Evolutionary conservation across 2,329 filamentous ascomycete species (phyloP).

Genomic region (Paecilomyces formosus): DNA sequence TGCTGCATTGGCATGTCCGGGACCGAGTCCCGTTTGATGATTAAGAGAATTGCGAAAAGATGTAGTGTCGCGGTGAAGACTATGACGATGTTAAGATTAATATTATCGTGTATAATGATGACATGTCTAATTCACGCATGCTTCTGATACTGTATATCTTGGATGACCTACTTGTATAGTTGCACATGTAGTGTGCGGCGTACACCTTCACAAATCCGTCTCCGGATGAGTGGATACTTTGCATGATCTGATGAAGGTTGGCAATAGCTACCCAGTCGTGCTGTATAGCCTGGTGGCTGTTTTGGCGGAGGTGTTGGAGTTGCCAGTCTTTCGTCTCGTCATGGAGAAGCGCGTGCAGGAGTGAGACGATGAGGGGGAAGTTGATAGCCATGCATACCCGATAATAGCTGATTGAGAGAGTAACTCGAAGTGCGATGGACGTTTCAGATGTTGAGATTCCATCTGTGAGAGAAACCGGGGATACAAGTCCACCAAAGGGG

Average conservation of each 20-base stretch:
- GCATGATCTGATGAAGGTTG: not conserved
- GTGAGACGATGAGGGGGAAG: not conserved
- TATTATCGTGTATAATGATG: not conserved
- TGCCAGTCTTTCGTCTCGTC: not conserved
- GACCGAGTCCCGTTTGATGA: not conserved
- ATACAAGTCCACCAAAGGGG: not conserved
- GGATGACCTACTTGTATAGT: not conserved
- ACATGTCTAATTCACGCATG: too few species aligned
- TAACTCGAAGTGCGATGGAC: not conserved
- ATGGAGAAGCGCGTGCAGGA: not conserved
- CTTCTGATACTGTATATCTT: not conserved
- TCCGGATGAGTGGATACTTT: not conserved
- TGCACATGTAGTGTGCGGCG: not conserved
- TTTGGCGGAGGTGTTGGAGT: not conserved
- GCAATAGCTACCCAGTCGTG: not conserved
- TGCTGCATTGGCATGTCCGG: not conserved
- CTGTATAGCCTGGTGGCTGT: not conserved
- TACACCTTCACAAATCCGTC: not conserved
- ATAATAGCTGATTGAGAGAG: not conserved
- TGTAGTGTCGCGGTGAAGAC: not conserved
- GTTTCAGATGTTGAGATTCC: not conserved
- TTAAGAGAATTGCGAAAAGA: not conserved
- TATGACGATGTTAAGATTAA: not conserved
- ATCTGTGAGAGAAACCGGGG: not conserved
- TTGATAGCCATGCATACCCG: not conserved